Base-by-base conservation (phyloP, 2,329 filamentous ascomycete genomes). In the Fusarium musae region DNA sequence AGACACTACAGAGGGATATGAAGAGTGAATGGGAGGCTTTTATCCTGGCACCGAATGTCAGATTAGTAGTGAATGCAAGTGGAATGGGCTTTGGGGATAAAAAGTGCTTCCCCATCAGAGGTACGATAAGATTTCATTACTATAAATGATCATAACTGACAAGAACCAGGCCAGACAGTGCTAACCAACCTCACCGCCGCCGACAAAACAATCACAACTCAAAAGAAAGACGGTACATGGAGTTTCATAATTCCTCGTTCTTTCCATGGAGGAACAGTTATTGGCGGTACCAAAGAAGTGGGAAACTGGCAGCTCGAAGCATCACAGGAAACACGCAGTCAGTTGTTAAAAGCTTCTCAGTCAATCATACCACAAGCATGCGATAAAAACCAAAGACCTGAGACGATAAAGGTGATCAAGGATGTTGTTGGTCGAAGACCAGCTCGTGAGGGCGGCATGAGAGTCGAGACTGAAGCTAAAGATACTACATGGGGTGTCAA, bases 271-370 rank as follows among this genome's bases (percentile, higher is more conserved):
- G 91, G 91, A 6, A 92, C 90, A 0, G 84, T 93, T 43, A 87
- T 93, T 26, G 91, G 91, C 9, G 91, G 91, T 0, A 93, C 90
- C 15, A 92, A 91, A 78, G 87, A 92, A 76, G 84, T 85, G 2
- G 81, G 87, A 62, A 83, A 91, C 77, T 90, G 87, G 87, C 83
- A 87, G 52, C 78, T 84, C 0, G 80, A 84, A 23, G 86, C 89
- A 3, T 87, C 84, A 0, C 65, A 72, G 3, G 84, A 86, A 59
- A 85, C 86, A 1, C 82, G 90, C 23, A 79, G 82, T 42, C 78
- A 70, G 3, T 28, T 80, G 2, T 39, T 80, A 1, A 19, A 47
- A 1, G 54, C 64, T 6, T 75, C 75, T 0, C 23, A 66, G 23
- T 34, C 63, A 3, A 73, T 75, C 26, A 68, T 76, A 9, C 57